A percentile compares a stretch with the other conserved stretches of the same genome.
These are phyloP conservation scores for Penicillium olsonii DNA, from an alignment of 2,329 filamentous ascomycete species.

Conservation along the genomic window DNA sequence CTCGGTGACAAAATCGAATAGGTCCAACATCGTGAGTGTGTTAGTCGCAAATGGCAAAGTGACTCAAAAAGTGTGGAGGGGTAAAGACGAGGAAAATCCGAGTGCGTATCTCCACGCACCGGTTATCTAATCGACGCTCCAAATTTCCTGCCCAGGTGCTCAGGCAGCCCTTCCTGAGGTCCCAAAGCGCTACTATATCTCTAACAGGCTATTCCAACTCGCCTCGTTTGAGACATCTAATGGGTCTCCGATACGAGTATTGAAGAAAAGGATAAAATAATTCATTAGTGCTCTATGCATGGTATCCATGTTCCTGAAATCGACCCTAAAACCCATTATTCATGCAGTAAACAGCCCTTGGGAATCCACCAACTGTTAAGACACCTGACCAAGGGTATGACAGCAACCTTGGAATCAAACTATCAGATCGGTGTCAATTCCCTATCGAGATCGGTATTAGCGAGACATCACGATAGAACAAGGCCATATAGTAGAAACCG, in stretches of 20 bases:
- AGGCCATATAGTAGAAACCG: not conserved
- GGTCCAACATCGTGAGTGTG: constrained; percentile 65
- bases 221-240: not conserved
- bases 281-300: constrained; percentile 27
- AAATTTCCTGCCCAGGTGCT: too few relatives aligned
- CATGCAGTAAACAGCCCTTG: constrained; percentile 20
- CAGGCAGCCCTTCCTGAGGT: too few relatives aligned
- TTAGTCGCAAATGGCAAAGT: constrained; percentile 10
- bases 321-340: constrained; percentile 20
- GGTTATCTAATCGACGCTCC: constrained; percentile 24
- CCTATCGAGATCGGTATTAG: not conserved
- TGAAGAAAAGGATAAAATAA: not conserved
- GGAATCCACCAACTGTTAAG: constrained; percentile 16
- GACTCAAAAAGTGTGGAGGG: constrained; percentile 29
- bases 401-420: constrained; percentile 1
- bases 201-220: not conserved
- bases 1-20: constrained; percentile 77
- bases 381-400: not conserved
- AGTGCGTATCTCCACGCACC: constrained; percentile 10
- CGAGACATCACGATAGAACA: not conserved
- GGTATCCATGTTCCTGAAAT: constrained; percentile 17
- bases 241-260: not conserved
- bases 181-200: not conserved
- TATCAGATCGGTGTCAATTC: not conserved
- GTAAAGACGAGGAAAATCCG: constrained; percentile 24